These are phyloP conservation scores for Saccharomycopsis fermentans DNA, from an alignment of 805 yeast genomes.

Conservation along the genomic window DNA sequence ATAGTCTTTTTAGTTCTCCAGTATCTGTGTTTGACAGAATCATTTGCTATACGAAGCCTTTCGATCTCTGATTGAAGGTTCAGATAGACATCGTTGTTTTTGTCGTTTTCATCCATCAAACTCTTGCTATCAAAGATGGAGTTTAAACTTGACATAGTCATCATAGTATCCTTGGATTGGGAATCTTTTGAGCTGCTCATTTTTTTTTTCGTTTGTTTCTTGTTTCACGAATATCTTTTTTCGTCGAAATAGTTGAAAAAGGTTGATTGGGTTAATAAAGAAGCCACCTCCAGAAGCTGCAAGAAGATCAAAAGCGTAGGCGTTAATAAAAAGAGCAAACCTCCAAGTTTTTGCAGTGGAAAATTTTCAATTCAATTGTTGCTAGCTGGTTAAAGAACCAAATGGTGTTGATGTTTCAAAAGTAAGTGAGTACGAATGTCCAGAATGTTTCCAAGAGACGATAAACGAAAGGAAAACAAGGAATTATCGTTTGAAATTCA, in stretches of 20 bases:
- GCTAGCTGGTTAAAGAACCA: no score
- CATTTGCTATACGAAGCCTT: neutral
- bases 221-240: neutral
- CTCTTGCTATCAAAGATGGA: constrained; percentile 13
- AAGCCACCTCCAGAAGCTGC: no score
- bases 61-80: constrained; percentile 8
- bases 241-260: neutral
- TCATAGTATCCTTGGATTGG: neutral
- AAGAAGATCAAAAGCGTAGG: no score
- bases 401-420: no score
- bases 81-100: constrained; percentile 10
- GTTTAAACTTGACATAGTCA: constrained; percentile 11
- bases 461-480: no score
- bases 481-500: no score
- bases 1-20: neutral
- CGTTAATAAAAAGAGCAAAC: no score
- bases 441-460: no score
- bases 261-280: no score
- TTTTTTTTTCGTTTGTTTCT: no score
- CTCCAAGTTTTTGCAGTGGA: no score
- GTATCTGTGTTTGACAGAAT: neutral
- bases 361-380: neutral
- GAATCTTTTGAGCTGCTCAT: neutral
- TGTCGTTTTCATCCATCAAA: constrained; percentile 11
- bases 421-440: no score